A percentile compares a stretch with the other conserved stretches of the same genome.
These are phyloP conservation scores for Pachyrhizus erosus DNA, from an alignment of 306 rosid species.

Conservation along the genomic window DNA sequence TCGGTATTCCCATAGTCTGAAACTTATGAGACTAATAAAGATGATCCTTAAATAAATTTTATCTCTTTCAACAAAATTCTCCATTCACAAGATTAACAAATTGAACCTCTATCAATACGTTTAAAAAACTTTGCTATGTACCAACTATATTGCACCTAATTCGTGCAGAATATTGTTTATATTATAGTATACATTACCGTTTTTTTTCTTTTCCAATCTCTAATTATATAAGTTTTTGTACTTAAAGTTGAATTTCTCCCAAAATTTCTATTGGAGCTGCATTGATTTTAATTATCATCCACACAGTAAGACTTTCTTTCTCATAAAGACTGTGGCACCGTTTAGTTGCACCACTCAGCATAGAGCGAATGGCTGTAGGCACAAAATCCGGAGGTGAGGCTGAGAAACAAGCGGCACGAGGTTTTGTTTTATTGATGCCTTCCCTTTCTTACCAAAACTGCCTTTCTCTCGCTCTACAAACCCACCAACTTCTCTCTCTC, in stretches of 20 bases:
- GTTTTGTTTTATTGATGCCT: constrained; percentile 54
- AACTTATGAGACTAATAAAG: too few species aligned
- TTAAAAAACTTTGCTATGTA: too few species aligned
- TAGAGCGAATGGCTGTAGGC: constrained; percentile 65
- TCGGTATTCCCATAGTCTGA: too few species aligned
- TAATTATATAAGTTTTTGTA: background rate
- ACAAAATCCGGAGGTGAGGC: constrained; percentile 63
- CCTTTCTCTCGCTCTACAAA: constrained; percentile 51
- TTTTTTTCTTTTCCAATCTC: background rate
- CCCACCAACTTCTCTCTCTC: constrained; percentile 38
- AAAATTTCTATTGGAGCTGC: constrained; percentile 2
- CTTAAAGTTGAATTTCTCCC: background rate
- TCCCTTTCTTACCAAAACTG: constrained; percentile 34
- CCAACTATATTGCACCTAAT: too few species aligned
- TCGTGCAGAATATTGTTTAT: too few species aligned
- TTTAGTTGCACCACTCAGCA: constrained; percentile 58
- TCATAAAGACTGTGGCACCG: constrained; percentile 73
- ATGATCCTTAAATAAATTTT: too few species aligned
- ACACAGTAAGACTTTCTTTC: constrained; percentile 25
- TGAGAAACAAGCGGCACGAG: constrained; percentile 64
- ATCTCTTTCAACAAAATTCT: too few species aligned
- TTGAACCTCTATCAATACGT: too few species aligned
- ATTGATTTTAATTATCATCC: constrained; percentile 9
- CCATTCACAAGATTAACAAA: too few species aligned
- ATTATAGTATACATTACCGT: too few species aligned